Conservation (phyloP, 2,329 filamentous ascomycete species). For the Hymenotorrendiella dingleyae region DNA sequence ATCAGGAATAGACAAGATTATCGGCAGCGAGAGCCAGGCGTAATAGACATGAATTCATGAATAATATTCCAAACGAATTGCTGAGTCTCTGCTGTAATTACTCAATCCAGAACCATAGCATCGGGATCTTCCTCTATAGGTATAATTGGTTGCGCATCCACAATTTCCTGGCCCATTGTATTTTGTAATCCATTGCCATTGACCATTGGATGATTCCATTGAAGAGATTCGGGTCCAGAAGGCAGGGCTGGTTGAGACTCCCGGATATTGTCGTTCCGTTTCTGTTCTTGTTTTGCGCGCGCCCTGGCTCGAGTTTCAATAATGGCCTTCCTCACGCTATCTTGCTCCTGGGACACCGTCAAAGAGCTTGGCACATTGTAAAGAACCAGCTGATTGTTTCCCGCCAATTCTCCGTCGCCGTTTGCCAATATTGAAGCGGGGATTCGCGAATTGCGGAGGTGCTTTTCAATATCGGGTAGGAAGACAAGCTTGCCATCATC, state of each 20-base stretch:
- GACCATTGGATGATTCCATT: no score
- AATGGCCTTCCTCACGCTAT: constrained; percentile 77
- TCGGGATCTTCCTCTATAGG: constrained; percentile 43
- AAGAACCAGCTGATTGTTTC: constrained; percentile 68
- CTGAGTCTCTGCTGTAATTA: no score
- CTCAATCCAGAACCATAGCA: constrained; percentile 57
- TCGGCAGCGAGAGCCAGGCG: no score
- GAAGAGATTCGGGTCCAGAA: no score
- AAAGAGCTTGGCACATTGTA: constrained; percentile 76
- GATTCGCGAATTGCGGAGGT: constrained; percentile 65
- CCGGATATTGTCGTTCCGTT: constrained; percentile 28
- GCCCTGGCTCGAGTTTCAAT: constrained; percentile 68
- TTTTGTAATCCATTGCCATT: constrained; percentile 5
- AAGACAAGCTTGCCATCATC: constrained; percentile 63
- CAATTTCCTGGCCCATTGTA: constrained; percentile 3
- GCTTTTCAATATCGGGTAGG: constrained; percentile 79
- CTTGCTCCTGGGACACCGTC: constrained; percentile 66
- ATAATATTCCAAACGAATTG: no score
- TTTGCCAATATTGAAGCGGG: constrained; percentile 54
- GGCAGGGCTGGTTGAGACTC: constrained; percentile 15
- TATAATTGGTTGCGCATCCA: constrained; percentile 6
- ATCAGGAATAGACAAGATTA: constrained; percentile 33
- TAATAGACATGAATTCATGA: no score
- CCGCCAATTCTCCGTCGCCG: constrained; percentile 47
- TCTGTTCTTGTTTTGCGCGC: constrained; percentile 50